Evolutionary conservation across 2,329 filamentous ascomycete genomes (phyloP).

Genomic region (Reticulascus tulasneorum): DNA sequence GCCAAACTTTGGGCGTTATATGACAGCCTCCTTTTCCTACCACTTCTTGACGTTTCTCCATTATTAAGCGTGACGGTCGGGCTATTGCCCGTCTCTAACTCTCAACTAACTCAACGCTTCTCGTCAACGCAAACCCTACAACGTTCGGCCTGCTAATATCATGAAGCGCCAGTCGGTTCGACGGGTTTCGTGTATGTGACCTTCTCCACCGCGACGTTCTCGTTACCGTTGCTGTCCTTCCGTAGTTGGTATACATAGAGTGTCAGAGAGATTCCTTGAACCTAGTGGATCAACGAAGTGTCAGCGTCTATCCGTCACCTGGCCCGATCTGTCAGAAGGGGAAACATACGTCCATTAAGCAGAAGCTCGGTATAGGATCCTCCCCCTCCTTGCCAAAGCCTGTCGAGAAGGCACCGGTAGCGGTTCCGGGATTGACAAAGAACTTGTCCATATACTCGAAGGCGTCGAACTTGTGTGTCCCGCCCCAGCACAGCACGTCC

Average conservation of each 20-base stretch:
- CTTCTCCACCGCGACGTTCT: slow-evolving; percentile 81
- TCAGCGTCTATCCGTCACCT: slow-evolving; percentile 13
- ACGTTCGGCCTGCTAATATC: too few species aligned
- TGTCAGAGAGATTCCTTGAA: slow-evolving; percentile 93
- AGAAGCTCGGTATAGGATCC: slow-evolving; percentile 85
- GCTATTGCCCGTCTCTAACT: too few species aligned
- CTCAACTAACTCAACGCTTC: slow-evolving; percentile 5
- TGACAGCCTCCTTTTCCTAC: too few species aligned
- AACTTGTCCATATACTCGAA: slow-evolving; percentile 74
- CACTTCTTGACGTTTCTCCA: too few species aligned
- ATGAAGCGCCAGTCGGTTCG: slow-evolving; percentile 50
- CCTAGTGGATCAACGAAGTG: slow-evolving; percentile 53
- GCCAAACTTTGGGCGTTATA: too few species aligned
- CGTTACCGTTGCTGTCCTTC: slow-evolving; percentile 70
- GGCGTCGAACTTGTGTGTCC: slow-evolving; percentile 65
- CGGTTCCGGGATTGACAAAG: slow-evolving; percentile 66
- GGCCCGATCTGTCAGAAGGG: background rate
- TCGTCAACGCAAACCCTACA: too few species aligned
- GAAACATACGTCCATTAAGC: slow-evolving; percentile 88
- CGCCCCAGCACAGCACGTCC: slow-evolving; percentile 66
- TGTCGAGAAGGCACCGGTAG: slow-evolving; percentile 59
- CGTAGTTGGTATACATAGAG: slow-evolving; percentile 89
- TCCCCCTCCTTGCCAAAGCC: slow-evolving; percentile 57
- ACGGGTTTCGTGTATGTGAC: slow-evolving; percentile 80
- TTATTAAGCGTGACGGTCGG: too few species aligned